Percentiles rank a stretch among this genome's conserved stretches.
Evolutionary conservation across 2,329 filamentous ascomycete species (phyloP).

Genomic region (Microsporum canis): DNA sequence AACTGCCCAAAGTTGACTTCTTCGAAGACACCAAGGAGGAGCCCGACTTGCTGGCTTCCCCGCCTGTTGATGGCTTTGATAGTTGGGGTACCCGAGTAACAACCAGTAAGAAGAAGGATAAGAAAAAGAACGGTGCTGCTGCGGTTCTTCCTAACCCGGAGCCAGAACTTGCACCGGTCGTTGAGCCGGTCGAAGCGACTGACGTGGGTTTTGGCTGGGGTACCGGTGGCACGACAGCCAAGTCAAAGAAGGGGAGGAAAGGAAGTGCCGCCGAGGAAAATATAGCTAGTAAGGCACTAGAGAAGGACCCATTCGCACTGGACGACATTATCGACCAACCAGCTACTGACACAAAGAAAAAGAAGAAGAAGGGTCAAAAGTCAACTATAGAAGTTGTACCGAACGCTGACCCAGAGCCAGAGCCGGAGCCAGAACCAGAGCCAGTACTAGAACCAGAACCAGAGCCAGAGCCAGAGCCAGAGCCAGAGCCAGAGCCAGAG

Average conservation of each 20-base stretch:
- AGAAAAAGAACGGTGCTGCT: slow-evolving; percentile 34
- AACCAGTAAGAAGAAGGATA: slow-evolving; percentile 36
- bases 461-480: slow-evolving; percentile 19
- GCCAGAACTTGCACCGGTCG: slow-evolving; percentile 4
- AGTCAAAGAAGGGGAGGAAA: slow-evolving; percentile 10
- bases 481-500: slow-evolving; percentile 19
- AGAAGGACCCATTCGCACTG: not conserved
- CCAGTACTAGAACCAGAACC: slow-evolving; percentile 25
- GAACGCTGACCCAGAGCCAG: not conserved
- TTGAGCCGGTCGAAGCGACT: slow-evolving; percentile 1
- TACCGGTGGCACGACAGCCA: slow-evolving; percentile 1
- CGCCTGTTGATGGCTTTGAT: not conserved
- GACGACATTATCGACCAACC: not conserved
- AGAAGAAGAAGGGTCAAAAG: slow-evolving; percentile 2
- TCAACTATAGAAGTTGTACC: not conserved
- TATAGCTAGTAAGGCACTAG: not conserved
- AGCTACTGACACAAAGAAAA: slow-evolving; percentile 2
- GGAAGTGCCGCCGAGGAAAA: not conserved
- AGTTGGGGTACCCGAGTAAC: slow-evolving; percentile 24
- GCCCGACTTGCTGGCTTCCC: slow-evolving; percentile 11
- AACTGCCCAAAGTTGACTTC: slow-evolving; percentile 10
- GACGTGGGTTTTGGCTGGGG: not conserved
- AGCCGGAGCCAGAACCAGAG: slow-evolving; percentile 19
- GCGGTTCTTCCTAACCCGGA: slow-evolving; percentile 25
- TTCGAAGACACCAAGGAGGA: slow-evolving; percentile 15